Conservation (phyloP, 352 stramenopile species). For the Globisporangium emineosum region DNA sequence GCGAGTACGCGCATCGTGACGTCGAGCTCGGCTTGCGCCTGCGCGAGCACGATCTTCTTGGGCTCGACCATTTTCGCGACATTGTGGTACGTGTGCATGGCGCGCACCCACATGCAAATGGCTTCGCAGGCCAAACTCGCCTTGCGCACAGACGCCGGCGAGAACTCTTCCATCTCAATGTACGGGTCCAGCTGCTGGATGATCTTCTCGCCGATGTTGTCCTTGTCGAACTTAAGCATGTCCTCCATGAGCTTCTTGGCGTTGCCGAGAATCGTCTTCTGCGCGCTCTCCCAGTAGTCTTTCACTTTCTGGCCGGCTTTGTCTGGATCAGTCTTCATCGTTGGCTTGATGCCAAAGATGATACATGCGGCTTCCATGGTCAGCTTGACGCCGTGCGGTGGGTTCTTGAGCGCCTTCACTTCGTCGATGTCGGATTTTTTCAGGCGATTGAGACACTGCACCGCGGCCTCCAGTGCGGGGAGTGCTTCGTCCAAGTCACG, state of each 20-base stretch:
- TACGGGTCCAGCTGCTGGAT: conserved; percentile 88
- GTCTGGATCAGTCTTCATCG: conserved; percentile 85
- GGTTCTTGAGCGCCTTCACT: conserved; percentile 88
- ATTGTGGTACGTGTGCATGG: conserved; percentile 93
- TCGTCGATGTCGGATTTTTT: conserved; percentile 95
- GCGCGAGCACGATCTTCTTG: conserved; percentile 86
- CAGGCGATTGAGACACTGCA: conserved; percentile 89
- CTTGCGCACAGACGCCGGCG: conserved; percentile 86
- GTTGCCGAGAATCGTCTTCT: conserved; percentile 85
- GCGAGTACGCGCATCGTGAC: conserved; percentile 84
- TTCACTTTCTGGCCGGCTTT: conserved; percentile 90
- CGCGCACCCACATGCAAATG: conserved; percentile 93
- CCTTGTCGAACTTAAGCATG: conserved; percentile 90
- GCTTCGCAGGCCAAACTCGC: conserved; percentile 90
- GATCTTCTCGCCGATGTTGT: conserved; percentile 87
- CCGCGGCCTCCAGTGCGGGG: conserved; percentile 88
- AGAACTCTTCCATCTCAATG: conserved; percentile 91
- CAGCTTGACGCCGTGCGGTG: conserved; percentile 76
- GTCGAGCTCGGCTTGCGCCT: conserved; percentile 83
- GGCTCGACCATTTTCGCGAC: conserved; percentile 91
- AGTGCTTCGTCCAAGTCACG: conserved; percentile 91
- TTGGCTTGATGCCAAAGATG: conserved; percentile 93
- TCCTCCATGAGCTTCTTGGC: conserved; percentile 89
- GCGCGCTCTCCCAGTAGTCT: conserved; percentile 87
- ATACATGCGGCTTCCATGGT: conserved; percentile 93